Base-by-base conservation (phyloP, 2,329 filamentous ascomycete species). In the Xylaria sp. region DNA sequence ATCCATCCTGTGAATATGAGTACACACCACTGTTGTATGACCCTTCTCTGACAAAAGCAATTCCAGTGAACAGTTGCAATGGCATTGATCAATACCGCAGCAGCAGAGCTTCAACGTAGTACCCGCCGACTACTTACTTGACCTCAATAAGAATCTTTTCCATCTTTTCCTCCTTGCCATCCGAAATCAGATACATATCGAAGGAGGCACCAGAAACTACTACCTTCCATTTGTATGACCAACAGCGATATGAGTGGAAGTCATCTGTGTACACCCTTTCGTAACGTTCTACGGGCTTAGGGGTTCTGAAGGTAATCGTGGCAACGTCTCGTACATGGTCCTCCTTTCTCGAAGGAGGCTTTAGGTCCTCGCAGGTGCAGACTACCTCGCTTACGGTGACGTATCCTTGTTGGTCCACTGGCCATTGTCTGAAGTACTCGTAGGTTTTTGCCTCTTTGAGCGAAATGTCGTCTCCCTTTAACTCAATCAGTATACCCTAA, bases 381-480 rank as follows among this genome's bases (percentile, higher is more conserved):
- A n/a, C n/a, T n/a, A n/a, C n/a, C n/a, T n/a, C n/a, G n/a, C n/a
- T n/a, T n/a, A n/a, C n/a, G n/a, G n/a, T n/a, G n/a, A n/a, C n/a
- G n/a, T n/a, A n/a, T n/a, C 63, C 63, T 6, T 25, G 51, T 2
- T 15, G 7, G 7, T 46, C 1, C 3, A 20, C 1, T 8, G 12
- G 1, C 51, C 51, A 69, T 15, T 1, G 0, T 2, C 0, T 4
- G 10, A 0, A 10, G 28, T 58, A 62, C 0, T 37, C 18, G 3
- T 67, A 66, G 0, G 9, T 46, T 51, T 63, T 48, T 0, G 64
- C 2, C 15, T 57, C 6, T 25, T 51, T 48, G 2, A 48, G 8
- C 2, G 57, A 65, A n/a, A 70, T 34, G 52, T 70, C 44, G 34
- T 68, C 56, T 54, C 68, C 63, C 64, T 68, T 32, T 41, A 3